Base-by-base conservation (phyloP, 1,284 basidiomycete genomes). In the Amylostereum areolatum region DNA sequence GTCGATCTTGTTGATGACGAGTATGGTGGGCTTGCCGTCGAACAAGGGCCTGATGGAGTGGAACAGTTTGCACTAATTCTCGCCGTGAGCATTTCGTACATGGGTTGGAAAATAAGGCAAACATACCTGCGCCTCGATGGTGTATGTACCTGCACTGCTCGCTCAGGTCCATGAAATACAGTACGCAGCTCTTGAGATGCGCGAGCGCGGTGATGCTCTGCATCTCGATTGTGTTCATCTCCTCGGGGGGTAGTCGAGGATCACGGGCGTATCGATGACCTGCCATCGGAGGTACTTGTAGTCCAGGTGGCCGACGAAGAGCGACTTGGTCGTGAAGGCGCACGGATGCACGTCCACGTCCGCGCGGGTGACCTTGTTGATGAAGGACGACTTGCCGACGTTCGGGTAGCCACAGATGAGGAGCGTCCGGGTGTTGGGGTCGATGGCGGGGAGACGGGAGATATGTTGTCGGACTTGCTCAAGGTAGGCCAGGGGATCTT, bases 151-250 rank as follows among this genome's bases (percentile, higher is more conserved):
- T 95, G 69, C 94, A 97, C 66, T 97, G 95, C 70, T 96, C 95
- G 56, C 86, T 90, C 24, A 96, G 77, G 69, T 97, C 95, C 92
- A 97, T 96, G 65, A 97, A 97, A 73, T 97, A 97, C 62, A 97
- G 70, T 9, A 97, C 78, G 59, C 91, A 94, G 55, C 85, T 83
- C 68, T 95, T 91, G 41, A 97, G 71, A 70, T 97, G 95, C 2
- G 94, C 94, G 55, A 97, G 75, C 6, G 94, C 95, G 36, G 93
- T 97, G 67, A 97, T 95, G 61, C 90, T 94, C 74, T 97, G 94
- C 93, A 97, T 97, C 72, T 97, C 95, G 59, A 97, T 97, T 52
- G 94, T 97, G 77, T 97, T 97, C 95, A 97, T 97, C 53, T 97
- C 94, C 68, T 97, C 94, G 41, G 97, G 77, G 94, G 94, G 66